A percentile compares a stretch with the other conserved stretches of the same genome.
phyloP scores from a whole-genome alignment of 176 grass and related monocot species.

The Eleusine coracana region DNA sequence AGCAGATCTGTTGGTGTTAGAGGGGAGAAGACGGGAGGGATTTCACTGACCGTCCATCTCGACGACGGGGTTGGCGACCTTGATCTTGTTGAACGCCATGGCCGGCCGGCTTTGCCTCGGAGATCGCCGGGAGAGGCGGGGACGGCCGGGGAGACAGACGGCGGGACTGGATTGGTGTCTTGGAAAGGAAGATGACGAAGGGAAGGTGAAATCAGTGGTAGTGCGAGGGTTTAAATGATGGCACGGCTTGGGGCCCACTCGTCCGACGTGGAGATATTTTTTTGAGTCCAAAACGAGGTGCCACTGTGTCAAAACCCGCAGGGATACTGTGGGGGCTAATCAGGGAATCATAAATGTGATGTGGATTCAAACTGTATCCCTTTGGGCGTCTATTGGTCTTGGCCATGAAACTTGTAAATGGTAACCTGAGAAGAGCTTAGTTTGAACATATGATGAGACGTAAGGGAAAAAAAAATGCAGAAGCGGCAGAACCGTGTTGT shows the following conservation, averaged over 20 bases:
- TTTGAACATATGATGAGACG: no score
- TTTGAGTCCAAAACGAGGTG: neutral
- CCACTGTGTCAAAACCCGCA: no score
- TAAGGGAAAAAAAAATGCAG: no score
- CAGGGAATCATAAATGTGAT: no score
- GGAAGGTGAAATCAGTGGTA: neutral
- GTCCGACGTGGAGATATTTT: slow-evolving; percentile 7
- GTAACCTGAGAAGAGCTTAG: no score
- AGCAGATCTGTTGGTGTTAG: slow-evolving; percentile 17
- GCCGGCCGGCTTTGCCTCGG: slow-evolving; percentile 34
- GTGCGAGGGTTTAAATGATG: slow-evolving; percentile 15
- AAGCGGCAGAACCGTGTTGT: no score
- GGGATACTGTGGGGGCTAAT: no score
- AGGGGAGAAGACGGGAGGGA: neutral
- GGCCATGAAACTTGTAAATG: no score
- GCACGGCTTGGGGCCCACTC: neutral
- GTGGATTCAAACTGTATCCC: no score
- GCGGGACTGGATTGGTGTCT: neutral
- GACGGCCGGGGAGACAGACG: neutral
- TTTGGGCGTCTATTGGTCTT: no score
- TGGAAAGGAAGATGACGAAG: neutral
- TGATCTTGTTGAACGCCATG: slow-evolving; percentile 97
- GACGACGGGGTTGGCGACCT: slow-evolving; percentile 77
- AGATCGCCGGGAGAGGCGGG: slow-evolving; percentile 24
- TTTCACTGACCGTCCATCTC: slow-evolving; percentile 82